Conservation (phyloP, 2,329 filamentous ascomycete species). For the Cordyceps cateniannulata region DNA sequence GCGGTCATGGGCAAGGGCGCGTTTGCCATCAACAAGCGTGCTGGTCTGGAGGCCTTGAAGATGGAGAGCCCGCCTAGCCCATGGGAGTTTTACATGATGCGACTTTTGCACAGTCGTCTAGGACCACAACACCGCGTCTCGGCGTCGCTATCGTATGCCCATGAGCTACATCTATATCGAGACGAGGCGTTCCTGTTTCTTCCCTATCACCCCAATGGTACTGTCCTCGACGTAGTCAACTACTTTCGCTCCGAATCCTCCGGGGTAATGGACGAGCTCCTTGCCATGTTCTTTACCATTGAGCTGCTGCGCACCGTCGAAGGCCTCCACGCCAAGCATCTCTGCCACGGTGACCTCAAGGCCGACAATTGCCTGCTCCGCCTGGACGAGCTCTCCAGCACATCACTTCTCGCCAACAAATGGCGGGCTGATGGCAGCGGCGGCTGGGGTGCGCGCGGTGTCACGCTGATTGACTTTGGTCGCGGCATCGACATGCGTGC, state of each 20-base stretch:
- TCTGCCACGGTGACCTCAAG: constrained; percentile 93
- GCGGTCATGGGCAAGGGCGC: constrained; percentile 55
- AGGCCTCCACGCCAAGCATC: constrained; percentile 68
- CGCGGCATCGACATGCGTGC: constrained; percentile 88
- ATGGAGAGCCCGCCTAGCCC: constrained; percentile 83
- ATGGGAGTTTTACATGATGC: constrained; percentile 98
- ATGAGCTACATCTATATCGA: constrained; percentile 86
- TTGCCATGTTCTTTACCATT: constrained; percentile 93
- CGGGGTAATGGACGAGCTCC: constrained; percentile 77
- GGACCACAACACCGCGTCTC: constrained; percentile 63
- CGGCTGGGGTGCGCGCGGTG: constrained; percentile 74
- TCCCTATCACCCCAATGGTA: constrained; percentile 83
- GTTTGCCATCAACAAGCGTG: constrained; percentile 50
- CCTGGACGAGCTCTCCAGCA: constrained; percentile 49
- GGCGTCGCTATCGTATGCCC: constrained; percentile 72
- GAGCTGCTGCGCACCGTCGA: constrained; percentile 89
- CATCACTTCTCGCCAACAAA: constrained; percentile 46
- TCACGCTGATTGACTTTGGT: constrained; percentile 91
- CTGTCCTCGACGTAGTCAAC: constrained; percentile 91
- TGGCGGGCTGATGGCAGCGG: constrained; percentile 68
- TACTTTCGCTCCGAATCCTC: constrained; percentile 65
- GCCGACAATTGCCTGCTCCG: constrained; percentile 91
- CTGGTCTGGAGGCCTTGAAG: constrained; percentile 76
- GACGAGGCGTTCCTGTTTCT: constrained; percentile 88
- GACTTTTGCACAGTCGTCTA: constrained; percentile 70